Evolutionary conservation across 129 eudicot genomes (phyloP).

Genomic region (Chrysanthemum seticuspe): DNA sequence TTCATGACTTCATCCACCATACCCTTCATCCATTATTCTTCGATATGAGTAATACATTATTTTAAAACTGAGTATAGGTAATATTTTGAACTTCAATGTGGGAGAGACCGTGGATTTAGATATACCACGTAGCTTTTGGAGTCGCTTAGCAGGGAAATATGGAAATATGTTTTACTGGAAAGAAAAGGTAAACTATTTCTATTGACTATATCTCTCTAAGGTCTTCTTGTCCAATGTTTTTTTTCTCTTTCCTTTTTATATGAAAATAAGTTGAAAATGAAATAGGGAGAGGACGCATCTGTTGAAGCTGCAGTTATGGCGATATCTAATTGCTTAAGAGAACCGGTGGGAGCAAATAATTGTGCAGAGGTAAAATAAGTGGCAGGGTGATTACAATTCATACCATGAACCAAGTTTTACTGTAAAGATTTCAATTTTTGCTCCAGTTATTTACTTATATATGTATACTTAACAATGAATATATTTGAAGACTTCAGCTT

Average conservation of each 20-base stretch:
- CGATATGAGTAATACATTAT: not conserved
- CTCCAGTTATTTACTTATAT: not conserved
- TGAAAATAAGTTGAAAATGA: conserved; percentile 5
- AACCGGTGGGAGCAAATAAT: conserved; percentile 84
- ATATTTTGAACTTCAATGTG: conserved; percentile 86
- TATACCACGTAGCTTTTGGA: conserved; percentile 97
- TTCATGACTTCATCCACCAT: not conserved
- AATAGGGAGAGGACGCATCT: conserved; percentile 94
- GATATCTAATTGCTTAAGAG: conserved; percentile 82
- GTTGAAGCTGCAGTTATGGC: conserved; percentile 98
- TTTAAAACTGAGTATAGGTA: conserved; percentile 41
- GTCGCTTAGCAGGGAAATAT: conserved; percentile 90
- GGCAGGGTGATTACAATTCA: conserved; percentile 1
- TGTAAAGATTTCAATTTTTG: not conserved
- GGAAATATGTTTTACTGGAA: conserved; percentile 98
- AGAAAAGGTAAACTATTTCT: conserved; percentile 57
- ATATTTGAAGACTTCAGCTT: not conserved
- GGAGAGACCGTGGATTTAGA: conserved; percentile 87
- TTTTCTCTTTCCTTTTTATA: not conserved
- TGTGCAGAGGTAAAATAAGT: conserved; percentile 85
- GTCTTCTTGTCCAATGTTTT: not conserved
- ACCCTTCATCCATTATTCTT: conserved; percentile 1
- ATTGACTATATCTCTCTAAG: not conserved
- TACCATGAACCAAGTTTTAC: not conserved
- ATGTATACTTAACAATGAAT: not conserved